Evolutionary conservation across 2,329 filamentous ascomycete species (phyloP).

Genomic region (Graphilbum fragrans): DNA sequence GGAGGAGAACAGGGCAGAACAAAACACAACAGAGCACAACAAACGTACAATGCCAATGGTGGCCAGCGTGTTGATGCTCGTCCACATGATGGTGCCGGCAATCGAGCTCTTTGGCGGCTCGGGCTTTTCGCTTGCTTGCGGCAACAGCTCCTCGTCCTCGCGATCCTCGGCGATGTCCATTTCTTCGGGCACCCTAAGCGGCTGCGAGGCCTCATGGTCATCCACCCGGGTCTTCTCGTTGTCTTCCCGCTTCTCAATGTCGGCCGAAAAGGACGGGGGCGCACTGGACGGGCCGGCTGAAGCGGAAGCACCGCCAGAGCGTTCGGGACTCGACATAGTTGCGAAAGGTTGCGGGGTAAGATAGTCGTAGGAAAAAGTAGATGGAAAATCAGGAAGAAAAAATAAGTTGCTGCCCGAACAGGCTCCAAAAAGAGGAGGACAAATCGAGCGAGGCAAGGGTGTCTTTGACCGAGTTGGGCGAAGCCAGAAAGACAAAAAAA

Average conservation of each 20-base stretch:
- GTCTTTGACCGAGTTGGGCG: no score
- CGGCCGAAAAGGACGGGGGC: slow-evolving; percentile 15
- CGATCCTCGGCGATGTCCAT: slow-evolving; percentile 24
- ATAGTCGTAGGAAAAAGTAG: no score
- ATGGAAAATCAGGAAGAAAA: neutral
- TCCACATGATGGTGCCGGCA: slow-evolving; percentile 37
- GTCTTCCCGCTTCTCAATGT: slow-evolving; percentile 16
- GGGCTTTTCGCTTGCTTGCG: slow-evolving; percentile 17
- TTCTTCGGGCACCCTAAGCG: slow-evolving; percentile 18
- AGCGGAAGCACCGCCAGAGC: slow-evolving; percentile 17
- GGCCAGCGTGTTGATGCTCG: slow-evolving; percentile 47
- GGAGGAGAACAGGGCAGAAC: neutral
- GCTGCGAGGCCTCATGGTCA: slow-evolving; percentile 16
- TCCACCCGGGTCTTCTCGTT: slow-evolving; percentile 20
- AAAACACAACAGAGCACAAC: neutral
- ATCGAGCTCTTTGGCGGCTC: slow-evolving; percentile 22
- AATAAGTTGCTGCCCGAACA: no score
- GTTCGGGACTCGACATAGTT: slow-evolving; percentile 14
- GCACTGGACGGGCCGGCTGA: slow-evolving; percentile 13
- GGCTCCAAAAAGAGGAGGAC: no score
- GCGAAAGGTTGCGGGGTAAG: neutral
- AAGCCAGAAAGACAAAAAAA: no score
- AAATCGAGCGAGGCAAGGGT: no score
- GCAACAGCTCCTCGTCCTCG: slow-evolving; percentile 30
- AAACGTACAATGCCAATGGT: slow-evolving; percentile 48